Base-by-base conservation (phyloP, 768 basidiomycete genomes). In the Russula virescens region DNA sequence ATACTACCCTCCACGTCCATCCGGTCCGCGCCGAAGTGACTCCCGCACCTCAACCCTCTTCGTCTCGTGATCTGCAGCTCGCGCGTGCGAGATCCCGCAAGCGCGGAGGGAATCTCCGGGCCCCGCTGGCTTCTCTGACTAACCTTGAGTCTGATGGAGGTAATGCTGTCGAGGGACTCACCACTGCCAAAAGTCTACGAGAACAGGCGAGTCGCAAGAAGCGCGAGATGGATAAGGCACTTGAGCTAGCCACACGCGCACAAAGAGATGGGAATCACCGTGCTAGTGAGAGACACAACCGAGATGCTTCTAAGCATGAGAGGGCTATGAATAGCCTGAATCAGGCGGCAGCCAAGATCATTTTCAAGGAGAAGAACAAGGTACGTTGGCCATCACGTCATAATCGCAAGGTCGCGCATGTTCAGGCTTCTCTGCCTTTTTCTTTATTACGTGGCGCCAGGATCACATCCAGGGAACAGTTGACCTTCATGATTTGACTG, bases 401-500 rank as follows among this genome's bases (percentile, higher is more conserved):
- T 19, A 16, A 6, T 19, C n/a, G n/a, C 18, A 31, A 14, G 5
- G 40, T 31, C n/a, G 5, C 50, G 26, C 18, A 25, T 45, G 34
- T 23, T 60, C 26, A 40, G n/a, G 1, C 9, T n/a, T n/a, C n/a
- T n/a, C n/a, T n/a, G n/a, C n/a, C n/a, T 7, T n/a, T 16, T 19
- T 13, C 3, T 47, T 7, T 49, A n/a, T 42, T 11, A 7, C 38
- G 38, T 11, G 19, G 35, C 7, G 38, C n/a, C n/a, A 61, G 60
- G 19, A 35, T 31, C n/a, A 8, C 8, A 2, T 11, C 7, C n/a
- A 38, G 14, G 49, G 57, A 23, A 47, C 4, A 45, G 16, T 63
- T 10, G 62, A 63, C 52, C 45, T 63, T 16, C 62, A 63, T 19
- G 62, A 51, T 3, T 53, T 63, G 57, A 5, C 19, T 16, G 56